These are phyloP conservation scores for Sclerospora graminicola DNA, from an alignment of 352 stramenopile species.

Conservation along the genomic window DNA sequence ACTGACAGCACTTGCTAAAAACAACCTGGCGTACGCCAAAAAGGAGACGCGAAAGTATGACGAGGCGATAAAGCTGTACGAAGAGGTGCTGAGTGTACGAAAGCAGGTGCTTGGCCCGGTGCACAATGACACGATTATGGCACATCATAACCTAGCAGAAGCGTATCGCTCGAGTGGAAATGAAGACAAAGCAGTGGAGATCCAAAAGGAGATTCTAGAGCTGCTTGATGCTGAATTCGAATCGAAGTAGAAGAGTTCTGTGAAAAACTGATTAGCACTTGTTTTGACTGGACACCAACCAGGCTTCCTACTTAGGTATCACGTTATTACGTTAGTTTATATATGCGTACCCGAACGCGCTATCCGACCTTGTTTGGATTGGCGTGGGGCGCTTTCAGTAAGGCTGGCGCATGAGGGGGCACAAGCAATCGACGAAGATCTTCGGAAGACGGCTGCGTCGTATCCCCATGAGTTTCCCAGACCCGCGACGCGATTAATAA, in stretches of 20 bases:
- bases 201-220: slow-evolving; percentile 76
- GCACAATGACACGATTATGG: slow-evolving; percentile 80
- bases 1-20: slow-evolving; percentile 71
- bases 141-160: slow-evolving; percentile 72
- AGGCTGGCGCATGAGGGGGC: slow-evolving; percentile 51
- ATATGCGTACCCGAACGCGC: slow-evolving; percentile 4
- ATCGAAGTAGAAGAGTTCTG: slow-evolving; percentile 10
- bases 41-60: slow-evolving; percentile 68
- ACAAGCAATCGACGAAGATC: slow-evolving; percentile 70
- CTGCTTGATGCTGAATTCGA: slow-evolving; percentile 46
- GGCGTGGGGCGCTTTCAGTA: slow-evolving; percentile 70
- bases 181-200: slow-evolving; percentile 62
- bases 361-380: slow-evolving; percentile 84
- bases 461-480: slow-evolving; percentile 78
- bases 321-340: slow-evolving; percentile 17
- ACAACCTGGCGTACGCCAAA: slow-evolving; percentile 73
- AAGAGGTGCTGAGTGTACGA: slow-evolving; percentile 53
- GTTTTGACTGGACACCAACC: too few relatives aligned
- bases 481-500: slow-evolving; percentile 66
- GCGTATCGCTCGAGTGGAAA: slow-evolving; percentile 64
- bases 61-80: slow-evolving; percentile 54
- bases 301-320: background rate
- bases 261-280: background rate
- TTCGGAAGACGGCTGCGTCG: slow-evolving; percentile 67
- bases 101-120: slow-evolving; percentile 43